These are phyloP conservation scores for Lindgomyces ingoldianus DNA, from an alignment of 495 filamentous ascomycete species.

Conservation along the genomic window DNA sequence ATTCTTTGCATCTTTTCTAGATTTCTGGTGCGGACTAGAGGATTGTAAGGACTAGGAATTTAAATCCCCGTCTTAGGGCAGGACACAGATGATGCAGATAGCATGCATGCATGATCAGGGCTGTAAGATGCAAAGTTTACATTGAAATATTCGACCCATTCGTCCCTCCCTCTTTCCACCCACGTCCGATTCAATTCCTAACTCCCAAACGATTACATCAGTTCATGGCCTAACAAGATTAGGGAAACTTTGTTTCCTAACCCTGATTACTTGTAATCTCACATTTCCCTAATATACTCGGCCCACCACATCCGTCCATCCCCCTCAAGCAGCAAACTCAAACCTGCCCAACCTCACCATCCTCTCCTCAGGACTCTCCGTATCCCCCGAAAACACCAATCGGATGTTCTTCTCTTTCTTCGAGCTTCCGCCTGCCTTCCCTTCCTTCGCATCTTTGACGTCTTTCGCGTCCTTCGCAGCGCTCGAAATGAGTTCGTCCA, in stretches of 20 bases:
- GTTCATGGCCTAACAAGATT: no score
- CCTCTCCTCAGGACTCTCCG: conserved; percentile 81
- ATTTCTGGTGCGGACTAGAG: no score
- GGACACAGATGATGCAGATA: not conserved
- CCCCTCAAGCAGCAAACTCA: not conserved
- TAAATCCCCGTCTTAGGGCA: not conserved
- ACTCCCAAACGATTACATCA: no score
- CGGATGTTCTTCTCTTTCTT: conserved; percentile 44
- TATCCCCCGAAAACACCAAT: conserved; percentile 77
- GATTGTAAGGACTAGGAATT: no score
- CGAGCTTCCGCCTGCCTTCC: no score
- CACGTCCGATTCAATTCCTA: no score
- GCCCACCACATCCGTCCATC: not conserved
- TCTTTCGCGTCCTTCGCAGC: conserved; percentile 44
- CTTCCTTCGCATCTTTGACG: conserved; percentile 45
- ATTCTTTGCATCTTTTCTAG: no score
- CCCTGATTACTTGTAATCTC: no score
- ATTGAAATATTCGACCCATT: no score
- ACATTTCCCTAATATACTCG: not conserved
- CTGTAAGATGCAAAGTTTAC: no score
- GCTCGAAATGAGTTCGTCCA: conserved; percentile 64
- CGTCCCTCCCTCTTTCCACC: no score
- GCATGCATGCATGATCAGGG: not conserved
- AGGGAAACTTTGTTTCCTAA: no score
- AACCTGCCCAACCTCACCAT: conserved; percentile 52